Base-by-base conservation (phyloP, 2,329 filamentous ascomycete species). In the Cordyceps militaris region DNA sequence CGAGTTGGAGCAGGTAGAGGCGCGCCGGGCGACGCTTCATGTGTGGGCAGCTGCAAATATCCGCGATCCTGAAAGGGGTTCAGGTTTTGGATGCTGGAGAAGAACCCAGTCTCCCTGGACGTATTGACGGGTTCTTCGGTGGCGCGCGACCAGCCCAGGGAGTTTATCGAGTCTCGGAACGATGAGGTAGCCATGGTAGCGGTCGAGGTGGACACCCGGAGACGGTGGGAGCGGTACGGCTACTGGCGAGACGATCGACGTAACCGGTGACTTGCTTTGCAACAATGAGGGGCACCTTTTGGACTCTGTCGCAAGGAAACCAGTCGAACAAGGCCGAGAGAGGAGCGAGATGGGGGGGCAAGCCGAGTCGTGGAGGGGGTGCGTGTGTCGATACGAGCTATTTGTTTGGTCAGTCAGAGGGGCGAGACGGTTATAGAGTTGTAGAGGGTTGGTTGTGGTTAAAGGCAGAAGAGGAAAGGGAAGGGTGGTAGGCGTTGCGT, bases 161-260 rank as follows among this genome's bases (percentile, higher is more conserved):
- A 94, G 79, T 90, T 95, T 80, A 97, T 91, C 23, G 90, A 95
- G 74, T 97, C 91, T 70, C 92, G 85, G 73, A 99, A 97, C 48
- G 90, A 89, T 64, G 85, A 79, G 64, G 91, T 93, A 61, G 92
- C 88, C 92, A 96, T 96, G 61, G 57, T 57, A 53, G 56, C 44
- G 54, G 44, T 56, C 54, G 43, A 56, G 44, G 46, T 49, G 54
- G 54, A 43, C 23, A 49, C 44, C n/a, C 19, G 54, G 43, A n/a
- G 32, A 34, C 23, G 32, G 53, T 34, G 42, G 53, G 32, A 40
- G 23, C 24, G 53, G 43, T 56, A 49, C 54, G 46, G 54, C 36
- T 49, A 32, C 36, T 48, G 54, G 54, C 24, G 36, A 49, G 54
- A 47, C 44, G 44, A 56, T 56, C 44, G 54, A 46, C 54, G 44